Conservation (phyloP, 805 yeast species). For the Zygoascus ofunaensis region DNA sequence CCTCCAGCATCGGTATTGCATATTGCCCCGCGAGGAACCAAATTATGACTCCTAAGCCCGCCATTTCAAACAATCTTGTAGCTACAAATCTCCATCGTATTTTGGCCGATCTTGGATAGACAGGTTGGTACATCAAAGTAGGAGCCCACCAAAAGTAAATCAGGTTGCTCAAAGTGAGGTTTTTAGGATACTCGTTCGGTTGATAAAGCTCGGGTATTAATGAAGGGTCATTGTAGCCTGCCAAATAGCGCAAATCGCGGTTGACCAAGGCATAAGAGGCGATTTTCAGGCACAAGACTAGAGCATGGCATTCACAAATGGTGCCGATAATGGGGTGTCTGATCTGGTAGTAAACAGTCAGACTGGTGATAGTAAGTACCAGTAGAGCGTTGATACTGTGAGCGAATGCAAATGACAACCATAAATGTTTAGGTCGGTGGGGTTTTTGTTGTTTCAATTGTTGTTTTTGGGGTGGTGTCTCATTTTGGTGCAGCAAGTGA, state of each 20-base stretch:
- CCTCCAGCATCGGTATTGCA: conserved; percentile 37
- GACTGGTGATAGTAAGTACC: conserved; percentile 25
- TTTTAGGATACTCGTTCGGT: conserved; percentile 32
- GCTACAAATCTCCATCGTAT: conserved; percentile 28
- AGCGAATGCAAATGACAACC: conserved; percentile 25
- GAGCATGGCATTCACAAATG: conserved; percentile 32
- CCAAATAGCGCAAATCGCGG: conserved; percentile 32
- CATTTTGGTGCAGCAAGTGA: conserved; percentile 20
- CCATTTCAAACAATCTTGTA: conserved; percentile 31
- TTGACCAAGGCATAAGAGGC: conserved; percentile 37
- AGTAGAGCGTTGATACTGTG: conserved; percentile 28
- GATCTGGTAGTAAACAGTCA: conserved; percentile 28
- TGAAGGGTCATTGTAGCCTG: conserved; percentile 20
- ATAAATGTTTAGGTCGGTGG: conserved; percentile 21
- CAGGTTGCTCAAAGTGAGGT: conserved; percentile 30
- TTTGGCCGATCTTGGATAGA: conserved; percentile 32
- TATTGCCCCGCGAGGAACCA: conserved; percentile 35
- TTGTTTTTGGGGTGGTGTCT: neutral
- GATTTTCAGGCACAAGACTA: conserved; percentile 34
- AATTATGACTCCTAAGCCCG: conserved; percentile 25
- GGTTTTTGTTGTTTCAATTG: neutral
- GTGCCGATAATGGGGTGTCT: conserved; percentile 39
- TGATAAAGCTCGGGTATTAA: conserved; percentile 30
- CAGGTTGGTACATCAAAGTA: conserved; percentile 41
- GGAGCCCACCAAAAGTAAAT: conserved; percentile 39